Evolutionary conservation across 768 basidiomycete species (phyloP).

Genomic region (Auriscalpium orientale): DNA sequence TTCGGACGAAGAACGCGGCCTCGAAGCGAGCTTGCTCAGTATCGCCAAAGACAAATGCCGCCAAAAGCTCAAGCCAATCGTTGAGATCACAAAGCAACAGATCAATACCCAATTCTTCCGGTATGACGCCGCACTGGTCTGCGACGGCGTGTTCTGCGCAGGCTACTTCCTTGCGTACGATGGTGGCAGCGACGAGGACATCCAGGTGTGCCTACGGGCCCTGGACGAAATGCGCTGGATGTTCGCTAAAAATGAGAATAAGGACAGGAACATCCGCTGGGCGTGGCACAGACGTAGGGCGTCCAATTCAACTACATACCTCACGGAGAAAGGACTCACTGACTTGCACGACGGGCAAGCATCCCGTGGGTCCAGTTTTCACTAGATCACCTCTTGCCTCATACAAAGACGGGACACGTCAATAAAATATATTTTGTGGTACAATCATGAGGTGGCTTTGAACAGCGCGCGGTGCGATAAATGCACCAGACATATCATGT

Average conservation of each 20-base stretch:
- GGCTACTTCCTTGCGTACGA: conserved; percentile 64
- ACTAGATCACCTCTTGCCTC: too few relatives aligned
- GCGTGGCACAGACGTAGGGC: too few relatives aligned
- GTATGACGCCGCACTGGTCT: conserved; percentile 80
- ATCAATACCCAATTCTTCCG: conserved; percentile 57
- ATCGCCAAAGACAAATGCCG: conserved; percentile 38
- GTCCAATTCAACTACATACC: too few relatives aligned
- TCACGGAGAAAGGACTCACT: too few relatives aligned
- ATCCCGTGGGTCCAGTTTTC: too few relatives aligned
- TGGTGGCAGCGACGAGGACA: conserved; percentile 43
- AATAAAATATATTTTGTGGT: too few relatives aligned
- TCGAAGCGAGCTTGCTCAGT: conserved; percentile 30
- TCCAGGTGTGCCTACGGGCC: conserved; percentile 56
- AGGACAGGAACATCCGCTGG: conserved; percentile 49
- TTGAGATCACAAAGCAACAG: conserved; percentile 40
- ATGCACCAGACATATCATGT: too few relatives aligned
- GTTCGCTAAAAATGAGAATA: conserved; percentile 67
- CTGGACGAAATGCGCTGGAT: conserved; percentile 81
- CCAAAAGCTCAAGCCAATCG: conserved; percentile 36
- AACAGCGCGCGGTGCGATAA: too few relatives aligned
- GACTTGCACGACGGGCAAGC: too few relatives aligned
- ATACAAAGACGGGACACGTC: too few relatives aligned
- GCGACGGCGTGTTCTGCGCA: conserved; percentile 87
- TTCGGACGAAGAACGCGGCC: conserved; percentile 18
- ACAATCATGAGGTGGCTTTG: too few relatives aligned